phyloP scores from a whole-genome alignment of 2,329 filamentous ascomycete genomes.

The Venturia carpophila region DNA sequence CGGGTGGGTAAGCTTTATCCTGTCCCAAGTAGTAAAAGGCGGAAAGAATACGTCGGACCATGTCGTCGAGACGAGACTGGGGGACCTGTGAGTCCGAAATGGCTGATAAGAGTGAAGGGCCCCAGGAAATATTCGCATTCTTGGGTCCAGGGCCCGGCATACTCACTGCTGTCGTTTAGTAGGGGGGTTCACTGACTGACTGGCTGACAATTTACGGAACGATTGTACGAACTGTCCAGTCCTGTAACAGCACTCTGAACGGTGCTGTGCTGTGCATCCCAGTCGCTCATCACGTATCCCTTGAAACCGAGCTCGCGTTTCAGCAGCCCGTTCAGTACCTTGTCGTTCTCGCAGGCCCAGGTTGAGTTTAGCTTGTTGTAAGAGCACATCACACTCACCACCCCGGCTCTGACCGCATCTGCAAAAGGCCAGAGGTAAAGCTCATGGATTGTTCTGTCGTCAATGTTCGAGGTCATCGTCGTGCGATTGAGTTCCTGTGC shows the following conservation, averaged over 20 bases:
- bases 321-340: slow-evolving; percentile 42
- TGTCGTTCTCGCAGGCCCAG: slow-evolving; percentile 44
- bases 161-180: slow-evolving; percentile 42
- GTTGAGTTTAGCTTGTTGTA: slow-evolving; percentile 41
- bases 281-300: slow-evolving; percentile 34
- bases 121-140: slow-evolving; percentile 49
- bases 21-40: slow-evolving; percentile 44
- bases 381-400: slow-evolving; percentile 43
- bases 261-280: slow-evolving; percentile 40
- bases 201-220: slow-evolving; percentile 45
- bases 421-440: slow-evolving; percentile 73
- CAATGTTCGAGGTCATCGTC: slow-evolving; percentile 48
- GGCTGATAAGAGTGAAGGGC: slow-evolving; percentile 53
- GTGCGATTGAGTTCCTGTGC: slow-evolving; percentile 15
- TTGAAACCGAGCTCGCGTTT: slow-evolving; percentile 47
- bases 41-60: slow-evolving; percentile 39
- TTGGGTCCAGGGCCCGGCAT: slow-evolving; percentile 21
- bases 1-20: slow-evolving; percentile 37
- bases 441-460: slow-evolving; percentile 68
- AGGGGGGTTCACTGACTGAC: slow-evolving; percentile 42
- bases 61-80: slow-evolving; percentile 34
- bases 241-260: slow-evolving; percentile 39
- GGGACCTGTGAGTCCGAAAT: slow-evolving; percentile 27
- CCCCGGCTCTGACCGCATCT: slow-evolving; percentile 61
- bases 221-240: slow-evolving; percentile 36